Evolutionary conservation across 768 basidiomycete species (phyloP).

Genomic region (Pisolithus orientalis): DNA sequence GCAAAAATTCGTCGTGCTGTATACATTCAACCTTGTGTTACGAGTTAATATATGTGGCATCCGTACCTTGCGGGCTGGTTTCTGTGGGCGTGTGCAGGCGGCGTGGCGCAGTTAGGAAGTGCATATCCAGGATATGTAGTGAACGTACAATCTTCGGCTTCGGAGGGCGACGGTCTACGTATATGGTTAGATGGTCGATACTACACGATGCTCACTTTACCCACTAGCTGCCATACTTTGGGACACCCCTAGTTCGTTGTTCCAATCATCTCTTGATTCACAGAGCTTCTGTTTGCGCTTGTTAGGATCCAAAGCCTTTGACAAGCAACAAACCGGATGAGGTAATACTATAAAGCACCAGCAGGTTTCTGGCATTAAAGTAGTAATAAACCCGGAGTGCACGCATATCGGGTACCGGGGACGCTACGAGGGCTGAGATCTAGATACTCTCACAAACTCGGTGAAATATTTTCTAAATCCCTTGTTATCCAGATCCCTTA

Average conservation of each 20-base stretch:
- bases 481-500: constrained; percentile 70
- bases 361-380: not conserved
- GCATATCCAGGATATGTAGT: constrained; percentile 14
- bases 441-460: constrained; percentile 73
- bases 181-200: constrained; percentile 8
- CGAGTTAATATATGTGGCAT: not conserved
- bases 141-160: constrained; percentile 39
- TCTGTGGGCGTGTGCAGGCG: constrained; percentile 22
- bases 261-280: constrained; percentile 8
- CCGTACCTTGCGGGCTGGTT: constrained; percentile 42
- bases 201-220: constrained; percentile 1
- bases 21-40: constrained; percentile 2
- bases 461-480: constrained; percentile 82
- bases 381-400: no score
- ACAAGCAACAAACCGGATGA: constrained; percentile 16
- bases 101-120: constrained; percentile 15
- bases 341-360: not conserved
- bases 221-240: constrained; percentile 26
- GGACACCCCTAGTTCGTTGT: constrained; percentile 4
- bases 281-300: constrained; percentile 21
- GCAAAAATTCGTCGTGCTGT: constrained; percentile 72
- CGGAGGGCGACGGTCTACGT: constrained; percentile 24
- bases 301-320: constrained; percentile 28
- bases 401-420: not conserved
- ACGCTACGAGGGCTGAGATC: constrained; percentile 43